A percentile compares a stretch with the other conserved stretches of the same genome.
Conservation (phyloP, 441 rosid species). For the Lepidium campestre region DNA sequence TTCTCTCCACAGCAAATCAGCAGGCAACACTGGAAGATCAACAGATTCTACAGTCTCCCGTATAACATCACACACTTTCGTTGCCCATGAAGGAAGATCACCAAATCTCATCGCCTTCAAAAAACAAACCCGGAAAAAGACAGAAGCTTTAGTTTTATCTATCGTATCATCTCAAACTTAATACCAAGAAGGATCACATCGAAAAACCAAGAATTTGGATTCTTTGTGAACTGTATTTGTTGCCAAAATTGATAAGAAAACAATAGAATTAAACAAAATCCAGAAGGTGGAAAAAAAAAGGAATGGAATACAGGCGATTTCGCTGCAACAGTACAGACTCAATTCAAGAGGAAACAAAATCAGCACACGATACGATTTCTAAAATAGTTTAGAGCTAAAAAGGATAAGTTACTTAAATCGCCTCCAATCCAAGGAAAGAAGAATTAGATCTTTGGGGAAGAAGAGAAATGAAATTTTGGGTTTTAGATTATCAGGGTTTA, state of each 20-base stretch:
- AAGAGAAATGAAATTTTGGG: background rate
- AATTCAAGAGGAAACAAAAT: background rate
- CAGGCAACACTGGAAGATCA: constrained; percentile 35
- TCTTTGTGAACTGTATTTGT: background rate
- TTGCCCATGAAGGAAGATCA: constrained; percentile 77
- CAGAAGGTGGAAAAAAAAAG: too few species aligned
- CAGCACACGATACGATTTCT: background rate
- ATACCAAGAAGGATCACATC: background rate
- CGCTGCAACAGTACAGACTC: background rate
- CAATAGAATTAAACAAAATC: background rate
- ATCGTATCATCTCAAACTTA: background rate
- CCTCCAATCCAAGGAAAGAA: constrained; percentile 7
- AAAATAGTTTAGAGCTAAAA: background rate
- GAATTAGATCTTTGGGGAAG: background rate
- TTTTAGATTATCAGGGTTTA: background rate
- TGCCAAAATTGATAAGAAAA: background rate
- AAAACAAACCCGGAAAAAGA: background rate
- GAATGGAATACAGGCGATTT: background rate
- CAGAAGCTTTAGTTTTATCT: background rate
- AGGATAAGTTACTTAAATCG: background rate
- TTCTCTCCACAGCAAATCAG: constrained; percentile 61
- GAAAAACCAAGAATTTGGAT: background rate
- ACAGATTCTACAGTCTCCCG: constrained; percentile 37
- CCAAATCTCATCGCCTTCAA: constrained; percentile 89
- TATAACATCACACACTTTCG: constrained; percentile 44